A percentile compares a stretch with the other conserved stretches of the same genome.
phyloP scores from a whole-genome alignment of 805 yeast species.

The Metschnikowia arizonensis region DNA sequence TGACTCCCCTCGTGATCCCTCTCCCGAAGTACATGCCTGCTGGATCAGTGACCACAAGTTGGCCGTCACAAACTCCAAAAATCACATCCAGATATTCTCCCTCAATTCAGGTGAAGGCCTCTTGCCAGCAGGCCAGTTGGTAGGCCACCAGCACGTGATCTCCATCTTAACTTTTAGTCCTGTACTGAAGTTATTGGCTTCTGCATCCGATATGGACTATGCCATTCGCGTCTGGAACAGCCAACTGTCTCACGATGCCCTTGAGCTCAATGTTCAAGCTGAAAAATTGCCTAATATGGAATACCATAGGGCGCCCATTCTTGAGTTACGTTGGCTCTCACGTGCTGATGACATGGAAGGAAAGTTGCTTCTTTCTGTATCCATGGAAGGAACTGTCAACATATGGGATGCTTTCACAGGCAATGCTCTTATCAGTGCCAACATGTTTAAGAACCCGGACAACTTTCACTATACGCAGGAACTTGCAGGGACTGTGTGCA shows the following conservation, averaged over 20 bases:
- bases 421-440: constrained; percentile 30
- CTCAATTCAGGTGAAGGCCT: constrained; percentile 20
- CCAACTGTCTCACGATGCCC: constrained; percentile 48
- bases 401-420: constrained; percentile 61
- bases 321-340: constrained; percentile 53
- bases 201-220: constrained; percentile 70
- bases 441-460: constrained; percentile 25
- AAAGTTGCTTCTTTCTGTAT: constrained; percentile 31
- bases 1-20: no score
- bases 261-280: constrained; percentile 24
- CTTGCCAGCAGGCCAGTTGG: constrained; percentile 29
- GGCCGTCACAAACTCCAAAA: constrained; percentile 61
- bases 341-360: constrained; percentile 18
- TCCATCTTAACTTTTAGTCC: constrained; percentile 53
- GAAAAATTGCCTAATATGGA: constrained; percentile 14
- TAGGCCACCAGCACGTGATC: constrained; percentile 64
- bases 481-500: constrained; percentile 9
- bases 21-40: constrained; percentile 46
- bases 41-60: constrained; percentile 73
- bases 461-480: constrained; percentile 21
- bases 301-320: constrained; percentile 53
- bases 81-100: constrained; percentile 53
- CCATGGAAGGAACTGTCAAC: constrained; percentile 68
- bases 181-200: constrained; percentile 52
- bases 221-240: constrained; percentile 74